Evolutionary conservation across 139 green algal genomes (phyloP), one percentile per base, ranked within the genome.

Genomic region (Coccomyxa sp.): DNA sequence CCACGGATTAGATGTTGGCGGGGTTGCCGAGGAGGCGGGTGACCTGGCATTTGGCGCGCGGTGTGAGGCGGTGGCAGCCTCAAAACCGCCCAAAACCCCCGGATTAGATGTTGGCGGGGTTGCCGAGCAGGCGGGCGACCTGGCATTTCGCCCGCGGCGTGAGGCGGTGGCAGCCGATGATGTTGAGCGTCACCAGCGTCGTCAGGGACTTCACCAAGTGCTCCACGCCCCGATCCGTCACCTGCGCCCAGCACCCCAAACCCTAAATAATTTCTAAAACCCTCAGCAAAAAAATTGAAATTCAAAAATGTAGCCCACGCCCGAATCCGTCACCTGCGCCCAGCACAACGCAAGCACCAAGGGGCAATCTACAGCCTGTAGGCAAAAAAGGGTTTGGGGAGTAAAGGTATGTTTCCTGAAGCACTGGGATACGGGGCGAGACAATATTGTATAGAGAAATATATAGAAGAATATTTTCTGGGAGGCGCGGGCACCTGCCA

Each of bases 61-160:
- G 58, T 27, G 77, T 85, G 21, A 91, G n/a, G n/a, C n/a, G n/a
- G n/a, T n/a, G n/a, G n/a, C n/a, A n/a, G n/a, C n/a, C n/a, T n/a
- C n/a, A n/a, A n/a, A n/a, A n/a, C n/a, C n/a, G n/a, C n/a, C n/a
- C n/a, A 25, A 15, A 25, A 71, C 18, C 63, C 63, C 63, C 18
- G 63, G 63, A 25, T 71, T 25, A 71, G 4, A 28, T 25, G 21
- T 71, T 71, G 63, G 21, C 18, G 9, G 71, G 71, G 76, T 31
- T 87, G 60, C 83, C 85, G 31, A 90, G 81, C n/a, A 86, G 60
- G 59, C 86, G 79, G 14, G 81, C 79, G 13, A 90, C 77, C n/a
- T 75, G 77, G 25, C 67, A 78, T n/a, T 85, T 86, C 58, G 16
- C 86, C 10, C n/a, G 57, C 0, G 76, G 58, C 31, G 78, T 85